These are phyloP conservation scores for Colletotrichum horii DNA, from an alignment of 2,329 filamentous ascomycete species.

Conservation along the genomic window DNA sequence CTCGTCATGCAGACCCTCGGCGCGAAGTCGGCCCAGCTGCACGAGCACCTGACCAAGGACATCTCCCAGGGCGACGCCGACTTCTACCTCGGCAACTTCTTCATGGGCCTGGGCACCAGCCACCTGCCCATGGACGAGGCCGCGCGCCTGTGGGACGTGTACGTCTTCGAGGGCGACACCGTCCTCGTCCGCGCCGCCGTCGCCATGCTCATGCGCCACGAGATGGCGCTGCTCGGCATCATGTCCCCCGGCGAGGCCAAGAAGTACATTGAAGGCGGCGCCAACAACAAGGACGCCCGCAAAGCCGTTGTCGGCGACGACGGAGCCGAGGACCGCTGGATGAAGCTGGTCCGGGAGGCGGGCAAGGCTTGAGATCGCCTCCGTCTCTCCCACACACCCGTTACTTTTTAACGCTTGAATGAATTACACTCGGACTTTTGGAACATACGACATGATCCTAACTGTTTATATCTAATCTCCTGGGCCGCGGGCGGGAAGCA, in stretches of 20 bases:
- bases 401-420: constrained; percentile 15
- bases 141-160: constrained; percentile 79
- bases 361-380: constrained; percentile 35
- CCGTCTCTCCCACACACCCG: not conserved
- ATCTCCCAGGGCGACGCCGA: constrained; percentile 52
- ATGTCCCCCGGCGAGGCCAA: constrained; percentile 50
- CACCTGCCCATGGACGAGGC: constrained; percentile 72
- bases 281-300: constrained; percentile 14
- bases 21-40: constrained; percentile 67
- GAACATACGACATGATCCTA: constrained; percentile 22
- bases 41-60: constrained; percentile 65
- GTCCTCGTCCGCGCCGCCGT: constrained; percentile 74
- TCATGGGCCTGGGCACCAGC: constrained; percentile 68
- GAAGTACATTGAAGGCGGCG: constrained; percentile 36
- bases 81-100: constrained; percentile 63
- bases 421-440: constrained; percentile 9
- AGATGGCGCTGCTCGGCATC: constrained; percentile 56
- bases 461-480: constrained; percentile 24
- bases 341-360: constrained; percentile 42
- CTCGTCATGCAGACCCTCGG: constrained; percentile 71
- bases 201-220: constrained; percentile 63
- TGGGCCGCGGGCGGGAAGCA: not conserved
- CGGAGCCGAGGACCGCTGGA: constrained; percentile 57
- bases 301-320: constrained; percentile 20
- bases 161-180: constrained; percentile 80